Conservation (phyloP, 2,329 filamentous ascomycete genomes). For the Apiospora saccharicola region DNA sequence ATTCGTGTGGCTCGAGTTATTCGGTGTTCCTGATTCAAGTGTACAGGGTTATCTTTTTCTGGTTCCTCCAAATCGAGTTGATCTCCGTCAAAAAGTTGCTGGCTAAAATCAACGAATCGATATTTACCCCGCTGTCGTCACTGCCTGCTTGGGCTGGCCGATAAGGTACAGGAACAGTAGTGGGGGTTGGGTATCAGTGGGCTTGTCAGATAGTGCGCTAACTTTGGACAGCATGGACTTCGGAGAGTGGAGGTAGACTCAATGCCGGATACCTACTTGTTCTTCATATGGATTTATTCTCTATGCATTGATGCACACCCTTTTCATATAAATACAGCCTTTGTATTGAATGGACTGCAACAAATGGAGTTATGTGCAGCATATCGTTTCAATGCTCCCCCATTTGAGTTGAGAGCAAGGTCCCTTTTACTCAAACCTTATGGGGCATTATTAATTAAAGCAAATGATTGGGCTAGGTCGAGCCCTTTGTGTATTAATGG, state of each 20-base stretch:
- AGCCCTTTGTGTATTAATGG: too few relatives aligned
- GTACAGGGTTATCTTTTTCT: neutral
- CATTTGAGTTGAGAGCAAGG: neutral
- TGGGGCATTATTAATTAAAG: too few relatives aligned
- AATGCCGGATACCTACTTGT: neutral
- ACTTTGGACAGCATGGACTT: neutral
- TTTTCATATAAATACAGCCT: neutral
- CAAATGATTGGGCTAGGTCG: too few relatives aligned
- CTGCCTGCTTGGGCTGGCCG: neutral
- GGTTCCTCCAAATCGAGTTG: neutral
- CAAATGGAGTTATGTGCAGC: neutral
- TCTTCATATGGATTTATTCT: neutral
- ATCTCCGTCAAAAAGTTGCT: neutral
- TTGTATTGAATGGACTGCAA: neutral
- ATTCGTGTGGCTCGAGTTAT: neutral
- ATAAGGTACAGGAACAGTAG: neutral
- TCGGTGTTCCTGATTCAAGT: neutral
- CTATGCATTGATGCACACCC: neutral
- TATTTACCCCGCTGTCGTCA: conserved; percentile 25
- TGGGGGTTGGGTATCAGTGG: neutral
- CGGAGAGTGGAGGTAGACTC: neutral
- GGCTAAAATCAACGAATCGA: neutral
- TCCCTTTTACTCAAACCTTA: neutral
- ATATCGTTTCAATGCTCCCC: neutral
- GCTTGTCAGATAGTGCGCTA: neutral